Percentiles rank a stretch among this genome's conserved stretches.
Conservation (phyloP, 768 basidiomycete species). For the Filobasidium wieringae region DNA sequence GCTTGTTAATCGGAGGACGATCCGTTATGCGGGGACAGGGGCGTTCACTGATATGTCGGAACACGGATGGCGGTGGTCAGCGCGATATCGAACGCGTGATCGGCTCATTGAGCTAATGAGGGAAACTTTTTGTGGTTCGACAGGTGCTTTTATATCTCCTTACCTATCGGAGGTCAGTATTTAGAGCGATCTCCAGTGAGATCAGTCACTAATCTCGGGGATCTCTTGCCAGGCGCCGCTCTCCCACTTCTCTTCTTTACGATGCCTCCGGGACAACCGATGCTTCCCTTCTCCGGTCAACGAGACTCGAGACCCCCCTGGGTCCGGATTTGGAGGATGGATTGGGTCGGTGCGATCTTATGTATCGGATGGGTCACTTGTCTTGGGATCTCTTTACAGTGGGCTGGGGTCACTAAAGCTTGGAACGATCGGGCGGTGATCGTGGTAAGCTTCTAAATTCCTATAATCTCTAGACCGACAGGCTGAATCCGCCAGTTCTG, state of each 20-base stretch:
- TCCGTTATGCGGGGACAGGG: too few relatives aligned
- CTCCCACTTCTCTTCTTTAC: conserved; percentile 12
- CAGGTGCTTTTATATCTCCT: conserved; percentile 20
- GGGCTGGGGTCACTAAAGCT: conserved; percentile 15
- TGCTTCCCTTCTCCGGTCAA: conserved; percentile 16
- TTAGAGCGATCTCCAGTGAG: not conserved
- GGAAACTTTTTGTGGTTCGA: conserved; percentile 13
- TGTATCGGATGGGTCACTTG: conserved; percentile 22
- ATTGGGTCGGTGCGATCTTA: conserved; percentile 17
- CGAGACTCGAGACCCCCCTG: conserved; percentile 10
- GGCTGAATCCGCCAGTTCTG: not conserved
- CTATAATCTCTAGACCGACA: not conserved
- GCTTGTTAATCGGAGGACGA: not conserved
- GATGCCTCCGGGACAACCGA: conserved; percentile 11
- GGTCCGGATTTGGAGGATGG: conserved; percentile 11
- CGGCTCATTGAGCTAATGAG: too few relatives aligned
- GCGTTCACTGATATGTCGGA: not conserved
- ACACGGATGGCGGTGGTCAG: conserved; percentile 17
- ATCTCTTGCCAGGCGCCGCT: conserved; percentile 13
- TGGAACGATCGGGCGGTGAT: conserved; percentile 18
- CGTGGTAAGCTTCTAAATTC: conserved; percentile 8
- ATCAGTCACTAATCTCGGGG: not conserved
- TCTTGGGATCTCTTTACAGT: conserved; percentile 21
- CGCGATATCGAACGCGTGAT: not conserved
- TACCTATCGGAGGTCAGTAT: conserved; percentile 7